phyloP scores from a whole-genome alignment of 768 basidiomycete genomes.

The Suillus luteus region DNA sequence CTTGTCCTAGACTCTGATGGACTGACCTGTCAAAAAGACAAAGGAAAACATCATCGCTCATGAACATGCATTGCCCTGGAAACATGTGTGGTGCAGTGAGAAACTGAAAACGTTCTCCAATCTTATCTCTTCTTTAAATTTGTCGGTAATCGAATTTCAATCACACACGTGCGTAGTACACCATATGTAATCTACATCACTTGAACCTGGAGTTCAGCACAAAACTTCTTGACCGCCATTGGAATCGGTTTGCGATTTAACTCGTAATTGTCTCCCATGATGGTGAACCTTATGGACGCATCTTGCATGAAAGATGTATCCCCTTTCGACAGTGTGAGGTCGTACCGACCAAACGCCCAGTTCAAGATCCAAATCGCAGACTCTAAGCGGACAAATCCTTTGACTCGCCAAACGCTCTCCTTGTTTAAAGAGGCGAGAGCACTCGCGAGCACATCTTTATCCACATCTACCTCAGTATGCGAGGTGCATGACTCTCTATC shows the following conservation, averaged over 20 bases:
- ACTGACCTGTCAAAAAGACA: constrained; percentile 30
- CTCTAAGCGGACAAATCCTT: constrained; percentile 74
- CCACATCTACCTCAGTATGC: constrained; percentile 27
- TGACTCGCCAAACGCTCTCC: constrained; percentile 78
- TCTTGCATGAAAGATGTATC: constrained; percentile 24
- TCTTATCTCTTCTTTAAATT: constrained; percentile 17
- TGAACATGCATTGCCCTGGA: constrained; percentile 8
- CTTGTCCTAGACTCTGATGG: constrained; percentile 11
- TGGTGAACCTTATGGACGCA: constrained; percentile 63
- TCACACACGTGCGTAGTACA: neutral
- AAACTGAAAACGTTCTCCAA: constrained; percentile 18
- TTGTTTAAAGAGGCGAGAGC: constrained; percentile 60
- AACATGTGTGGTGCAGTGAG: constrained; percentile 14
- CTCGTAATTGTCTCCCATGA: constrained; percentile 91
- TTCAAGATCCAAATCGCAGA: constrained; percentile 64
- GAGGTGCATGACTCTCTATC: constrained; percentile 10
- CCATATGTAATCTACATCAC: constrained; percentile 27
- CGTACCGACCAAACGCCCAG: constrained; percentile 92
- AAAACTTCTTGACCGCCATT: constrained; percentile 52
- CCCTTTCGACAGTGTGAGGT: constrained; percentile 50
- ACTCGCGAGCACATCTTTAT: constrained; percentile 40
- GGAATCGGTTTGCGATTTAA: constrained; percentile 43
- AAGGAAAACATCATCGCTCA: constrained; percentile 33
- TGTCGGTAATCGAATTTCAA: constrained; percentile 10
- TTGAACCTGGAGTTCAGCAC: constrained; percentile 43